phyloP scores from a whole-genome alignment of 2,329 filamentous ascomycete genomes.

The Geoglossum cookeanum region DNA sequence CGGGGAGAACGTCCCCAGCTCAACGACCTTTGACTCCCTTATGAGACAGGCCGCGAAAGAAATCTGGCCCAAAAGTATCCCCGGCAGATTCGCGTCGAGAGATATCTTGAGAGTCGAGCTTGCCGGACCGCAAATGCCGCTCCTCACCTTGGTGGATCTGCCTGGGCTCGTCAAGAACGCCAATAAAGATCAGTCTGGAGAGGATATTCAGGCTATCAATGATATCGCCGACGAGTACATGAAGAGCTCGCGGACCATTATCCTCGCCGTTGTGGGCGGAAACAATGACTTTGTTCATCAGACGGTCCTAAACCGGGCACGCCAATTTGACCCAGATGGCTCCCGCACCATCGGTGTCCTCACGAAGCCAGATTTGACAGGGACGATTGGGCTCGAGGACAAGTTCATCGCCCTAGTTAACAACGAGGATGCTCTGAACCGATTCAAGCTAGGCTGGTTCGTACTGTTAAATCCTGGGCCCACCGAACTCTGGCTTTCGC shows the following conservation, averaged over 20 bases:
- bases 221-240: conserved; percentile 23
- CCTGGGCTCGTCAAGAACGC: conserved; percentile 26
- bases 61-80: not conserved
- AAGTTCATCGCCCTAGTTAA: conserved; percentile 12
- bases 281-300: conserved; percentile 25
- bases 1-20: conserved; percentile 9
- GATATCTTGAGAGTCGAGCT: conserved; percentile 26
- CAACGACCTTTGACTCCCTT: conserved; percentile 11
- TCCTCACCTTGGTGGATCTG: conserved; percentile 28
- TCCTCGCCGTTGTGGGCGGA: conserved; percentile 26
- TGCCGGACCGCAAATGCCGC: conserved; percentile 21
- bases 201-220: conserved; percentile 20
- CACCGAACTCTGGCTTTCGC: conserved; percentile 11
- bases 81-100: conserved; percentile 11
- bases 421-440: conserved; percentile 13
- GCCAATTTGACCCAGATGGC: conserved; percentile 22
- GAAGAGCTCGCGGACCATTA: conserved; percentile 21
- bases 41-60: conserved; percentile 20
- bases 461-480: conserved; percentile 13
- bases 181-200: conserved; percentile 24
- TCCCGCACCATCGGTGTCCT: conserved; percentile 14
- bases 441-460: conserved; percentile 16
- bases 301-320: conserved; percentile 21
- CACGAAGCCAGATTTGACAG: conserved; percentile 14
- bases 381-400: conserved; percentile 15